Evolutionary conservation across 192 early-diverging fungal species (phyloP).

Genomic region (Entomortierella parvispora): DNA sequence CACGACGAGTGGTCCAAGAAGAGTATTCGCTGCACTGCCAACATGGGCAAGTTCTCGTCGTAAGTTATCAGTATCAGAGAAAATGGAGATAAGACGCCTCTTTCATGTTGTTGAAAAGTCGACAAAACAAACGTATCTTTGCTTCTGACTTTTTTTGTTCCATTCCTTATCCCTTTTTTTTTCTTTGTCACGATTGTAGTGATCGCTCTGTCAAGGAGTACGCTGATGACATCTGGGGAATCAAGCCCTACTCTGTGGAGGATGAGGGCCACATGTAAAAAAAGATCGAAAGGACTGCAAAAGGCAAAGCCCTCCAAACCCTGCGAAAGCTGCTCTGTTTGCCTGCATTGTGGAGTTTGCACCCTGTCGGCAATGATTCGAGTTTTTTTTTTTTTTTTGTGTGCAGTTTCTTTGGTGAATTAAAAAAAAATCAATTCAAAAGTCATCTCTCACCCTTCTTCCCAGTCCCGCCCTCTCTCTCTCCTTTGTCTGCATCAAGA

Average conservation of each 20-base stretch:
- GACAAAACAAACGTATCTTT: neutral
- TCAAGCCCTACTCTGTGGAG: constrained; percentile 63
- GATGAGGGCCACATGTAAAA: constrained; percentile 38
- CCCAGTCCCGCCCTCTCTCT: too few relatives aligned
- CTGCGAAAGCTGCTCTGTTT: neutral
- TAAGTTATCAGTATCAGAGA: constrained; percentile 20
- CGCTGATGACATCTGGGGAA: constrained; percentile 92
- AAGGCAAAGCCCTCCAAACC: neutral
- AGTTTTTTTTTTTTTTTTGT: too few relatives aligned
- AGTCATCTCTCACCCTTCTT: too few relatives aligned
- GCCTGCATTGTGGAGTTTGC: too few relatives aligned
- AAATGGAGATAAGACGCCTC: neutral
- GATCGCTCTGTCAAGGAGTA: constrained; percentile 93
- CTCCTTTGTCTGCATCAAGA: too few relatives aligned
- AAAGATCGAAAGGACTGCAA: neutral
- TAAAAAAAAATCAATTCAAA: too few relatives aligned
- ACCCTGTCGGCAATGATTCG: too few relatives aligned
- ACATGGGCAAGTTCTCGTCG: constrained; percentile 96
- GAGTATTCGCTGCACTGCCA: constrained; percentile 88
- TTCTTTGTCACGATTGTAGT: constrained; percentile 13
- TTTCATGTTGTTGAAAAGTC: too few relatives aligned
- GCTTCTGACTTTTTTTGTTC: neutral
- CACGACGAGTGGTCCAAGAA: constrained; percentile 86
- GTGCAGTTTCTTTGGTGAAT: too few relatives aligned
- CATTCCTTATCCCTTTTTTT: neutral